Conservation (phyloP, 23 red algal genomes). For the Agarophyton chilense region DNA sequence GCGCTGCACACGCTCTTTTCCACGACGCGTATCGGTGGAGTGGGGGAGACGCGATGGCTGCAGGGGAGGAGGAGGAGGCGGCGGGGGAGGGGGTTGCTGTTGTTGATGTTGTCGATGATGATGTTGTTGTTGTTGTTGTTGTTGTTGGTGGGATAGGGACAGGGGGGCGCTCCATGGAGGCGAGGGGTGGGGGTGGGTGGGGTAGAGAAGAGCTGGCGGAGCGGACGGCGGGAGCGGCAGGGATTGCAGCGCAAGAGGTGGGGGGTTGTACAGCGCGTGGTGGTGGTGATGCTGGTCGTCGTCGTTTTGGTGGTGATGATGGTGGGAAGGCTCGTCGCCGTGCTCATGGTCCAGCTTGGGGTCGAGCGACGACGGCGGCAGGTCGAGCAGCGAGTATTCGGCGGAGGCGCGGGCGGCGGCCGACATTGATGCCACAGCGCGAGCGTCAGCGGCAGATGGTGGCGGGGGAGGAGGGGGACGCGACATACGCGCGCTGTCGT, state of each 20-base stretch:
- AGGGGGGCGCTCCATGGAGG: neutral
- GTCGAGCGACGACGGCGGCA: neutral
- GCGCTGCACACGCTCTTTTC: conserved; percentile 28
- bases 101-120: neutral
- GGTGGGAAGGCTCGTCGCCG: neutral
- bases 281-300: neutral
- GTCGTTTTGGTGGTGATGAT: too few species aligned
- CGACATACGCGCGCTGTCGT: conserved; percentile 6
- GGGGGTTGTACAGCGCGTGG: neutral
- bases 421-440: neutral
- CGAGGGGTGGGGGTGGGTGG: neutral
- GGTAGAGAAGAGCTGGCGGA: neutral
- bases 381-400: neutral
- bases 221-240: neutral
- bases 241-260: neutral
- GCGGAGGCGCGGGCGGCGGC: conserved; percentile 5
- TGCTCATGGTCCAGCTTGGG: neutral
- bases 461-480: neutral
- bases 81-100: neutral
- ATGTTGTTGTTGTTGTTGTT: neutral
- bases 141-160: neutral
- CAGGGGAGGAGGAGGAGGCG: neutral
- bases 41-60: neutral
- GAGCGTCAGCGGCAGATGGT: neutral
- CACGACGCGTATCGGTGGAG: conserved; percentile 25